Base-by-base conservation (phyloP, 1,284 basidiomycete genomes). In the Boletus mariae region DNA sequence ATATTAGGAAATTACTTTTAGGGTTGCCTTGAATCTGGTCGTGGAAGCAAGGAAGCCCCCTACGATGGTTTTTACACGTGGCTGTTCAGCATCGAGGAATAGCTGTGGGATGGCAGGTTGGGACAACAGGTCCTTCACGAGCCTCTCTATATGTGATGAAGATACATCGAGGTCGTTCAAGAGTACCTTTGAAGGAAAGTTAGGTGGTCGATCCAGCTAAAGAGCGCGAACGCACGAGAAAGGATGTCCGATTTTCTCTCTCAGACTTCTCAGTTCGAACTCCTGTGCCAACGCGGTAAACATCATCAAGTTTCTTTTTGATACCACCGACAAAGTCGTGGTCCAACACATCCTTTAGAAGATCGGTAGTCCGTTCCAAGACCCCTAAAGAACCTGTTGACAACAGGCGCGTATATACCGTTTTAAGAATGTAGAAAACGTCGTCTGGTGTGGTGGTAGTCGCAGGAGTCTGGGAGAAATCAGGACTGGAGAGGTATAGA, bases 91-190 rank as follows among this genome's bases (percentile, higher is more conserved):
- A 3, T 80, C 77, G 4, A 86, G 68, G 69, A 91, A 98, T 51
- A 87, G 79, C 61, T 94, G 87, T 0, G 74, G 69, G 11, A 94
- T 77, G 2, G 75, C 66, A 12, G 80, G 70, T 15, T 81, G 80
- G 7, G 73, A 73, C n/a, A 75, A 64, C 3, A 92, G 66, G 61
- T 96, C 93, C 51, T 80, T 82, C 5, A 85, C 72, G 15, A 98
- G 75, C 40, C 90, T 82, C 51, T 94, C 91, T 68, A 93, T 80
- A 71, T 98, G 94, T 6, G 84, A 87, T 2, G 84, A 84, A 10
- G 92, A 94, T 15, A 94, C 71, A 68, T 96, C 93, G 13, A 97
- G 76, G 66, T 97, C 92, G 65, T 98, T 97, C 45, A 97, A 74
- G 47, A 90, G 79, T 32, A 87, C 87, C 93, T 96, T 60, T 28